A percentile compares a stretch with the other conserved stretches of the same genome.
These are phyloP conservation scores for Seminavis robusta DNA, from an alignment of 108 stramenopile genomes.

Conservation along the genomic window DNA sequence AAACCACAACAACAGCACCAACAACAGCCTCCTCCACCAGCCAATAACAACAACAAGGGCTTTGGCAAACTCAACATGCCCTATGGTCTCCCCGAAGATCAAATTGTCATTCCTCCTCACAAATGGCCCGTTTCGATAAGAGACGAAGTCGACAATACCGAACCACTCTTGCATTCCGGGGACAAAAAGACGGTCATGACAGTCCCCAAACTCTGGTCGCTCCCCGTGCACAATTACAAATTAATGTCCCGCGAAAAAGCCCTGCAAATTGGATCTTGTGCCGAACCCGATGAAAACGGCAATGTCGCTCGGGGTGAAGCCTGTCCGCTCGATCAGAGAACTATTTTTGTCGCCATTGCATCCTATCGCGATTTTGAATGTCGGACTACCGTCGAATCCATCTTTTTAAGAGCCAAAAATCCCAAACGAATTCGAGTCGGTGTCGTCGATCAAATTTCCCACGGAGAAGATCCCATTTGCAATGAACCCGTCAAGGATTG, in stretches of 20 bases:
- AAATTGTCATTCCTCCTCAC: conserved; percentile 30
- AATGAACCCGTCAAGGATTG: conserved; percentile 75
- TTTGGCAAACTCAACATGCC: no score
- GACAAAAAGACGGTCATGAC: conserved; percentile 53
- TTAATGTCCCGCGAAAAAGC: conserved; percentile 65
- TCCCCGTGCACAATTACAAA: conserved; percentile 56
- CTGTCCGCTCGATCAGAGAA: conserved; percentile 63
- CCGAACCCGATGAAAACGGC: conserved; percentile 55
- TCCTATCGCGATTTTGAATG: conserved; percentile 82
- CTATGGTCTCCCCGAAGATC: neutral
- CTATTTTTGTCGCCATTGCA: conserved; percentile 79
- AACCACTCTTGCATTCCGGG: conserved; percentile 66
- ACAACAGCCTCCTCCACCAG: no score
- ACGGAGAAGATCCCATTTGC: conserved; percentile 71
- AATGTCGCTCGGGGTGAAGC: conserved; percentile 52
- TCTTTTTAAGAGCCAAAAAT: conserved; percentile 47
- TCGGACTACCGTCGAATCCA: conserved; percentile 60
- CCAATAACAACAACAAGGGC: neutral
- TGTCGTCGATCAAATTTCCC: conserved; percentile 80
- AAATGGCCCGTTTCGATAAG: conserved; percentile 67
- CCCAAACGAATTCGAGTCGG: conserved; percentile 48
- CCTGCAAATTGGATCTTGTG: conserved; percentile 69
- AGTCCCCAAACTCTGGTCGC: conserved; percentile 71
- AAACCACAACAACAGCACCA: neutral
- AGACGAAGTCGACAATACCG: conserved; percentile 54